Evolutionary conservation across 345 rosid species (phyloP), one percentile per base, ranked within the genome.

Genomic region (Toxicodendron radicans): DNA sequence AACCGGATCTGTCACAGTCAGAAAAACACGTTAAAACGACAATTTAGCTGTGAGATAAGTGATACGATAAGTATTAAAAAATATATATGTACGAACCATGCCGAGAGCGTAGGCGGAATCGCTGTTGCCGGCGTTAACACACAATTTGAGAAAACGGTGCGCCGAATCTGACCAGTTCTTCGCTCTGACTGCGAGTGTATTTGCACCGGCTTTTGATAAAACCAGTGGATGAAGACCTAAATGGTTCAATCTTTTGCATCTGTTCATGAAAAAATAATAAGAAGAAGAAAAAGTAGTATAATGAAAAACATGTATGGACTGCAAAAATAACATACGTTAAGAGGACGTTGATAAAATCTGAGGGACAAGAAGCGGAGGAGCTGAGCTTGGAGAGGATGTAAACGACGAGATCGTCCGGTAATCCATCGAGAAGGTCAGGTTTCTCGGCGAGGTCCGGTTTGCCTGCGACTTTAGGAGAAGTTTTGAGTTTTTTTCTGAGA

Each of bases 91-190:
- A 70, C 84, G n/a, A 33, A 91, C 95, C 95, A 91, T 91, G 69
- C 95, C 95, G 1, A 91, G 87, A 45, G 74, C 74, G 74, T 82
- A 91, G 5, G 82, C 78, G 56, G 95, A 93, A 20, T 89, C 87
- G 4, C 65, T 20, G 76, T 82, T 91, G 59, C 93, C 95, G 64
- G 91, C 89, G 76, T 27, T 65, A 51, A 77, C 83, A 18, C 95
- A 87, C 38, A 23, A 82, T 82, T 75, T 82, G 41, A 91, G 78
- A 62, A 91, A 91, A 11, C 74, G 80, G 68, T 89, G 90, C 72
- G 88, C 79, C 0, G 88, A 81, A 18, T 83, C 91, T 0, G 90
- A 85, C 96, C 96, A 89, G 46, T 75, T 83, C 2, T 74, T 72
- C 14, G 89, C 83, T 73, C 73, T 84, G 48, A 89, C 66, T 2